Conservation (phyloP, 352 stramenopile genomes). For the Phytophthora citricola region DNA sequence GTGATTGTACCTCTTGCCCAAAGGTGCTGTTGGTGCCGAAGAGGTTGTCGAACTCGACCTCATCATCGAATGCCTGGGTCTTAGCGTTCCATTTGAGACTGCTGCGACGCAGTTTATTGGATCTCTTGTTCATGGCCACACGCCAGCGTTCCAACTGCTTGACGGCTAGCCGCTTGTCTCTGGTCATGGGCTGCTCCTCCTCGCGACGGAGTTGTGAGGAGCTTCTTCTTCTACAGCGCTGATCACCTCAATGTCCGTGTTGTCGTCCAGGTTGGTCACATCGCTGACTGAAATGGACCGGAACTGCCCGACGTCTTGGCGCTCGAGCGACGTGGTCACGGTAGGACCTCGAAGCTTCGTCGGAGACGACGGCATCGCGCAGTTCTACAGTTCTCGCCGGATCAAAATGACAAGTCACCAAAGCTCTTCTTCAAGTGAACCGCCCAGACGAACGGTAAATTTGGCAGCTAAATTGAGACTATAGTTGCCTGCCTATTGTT, state of each 20-base stretch:
- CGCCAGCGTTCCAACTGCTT: conserved; percentile 51
- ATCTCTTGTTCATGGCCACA: conserved; percentile 39
- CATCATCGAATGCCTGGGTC: conserved; percentile 33
- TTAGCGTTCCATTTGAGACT: conserved; percentile 31
- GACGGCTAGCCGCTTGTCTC: conserved; percentile 43
- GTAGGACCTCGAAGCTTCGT: conserved; percentile 34
- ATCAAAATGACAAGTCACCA: background rate
- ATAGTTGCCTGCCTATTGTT: conserved; percentile 19
- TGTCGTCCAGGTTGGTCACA: conserved; percentile 26
- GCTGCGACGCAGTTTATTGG: conserved; percentile 16
- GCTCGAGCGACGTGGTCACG: conserved; percentile 19
- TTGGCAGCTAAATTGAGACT: background rate
- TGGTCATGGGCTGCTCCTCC: conserved; percentile 42
- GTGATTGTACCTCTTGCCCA: conserved; percentile 30
- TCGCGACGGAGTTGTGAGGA: conserved; percentile 17
- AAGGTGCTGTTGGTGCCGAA: conserved; percentile 38
- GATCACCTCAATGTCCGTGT: conserved; percentile 38
- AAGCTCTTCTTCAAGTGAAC: conserved; percentile 7
- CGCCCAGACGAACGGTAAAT: conserved; percentile 14
- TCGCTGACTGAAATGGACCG: conserved; percentile 39
- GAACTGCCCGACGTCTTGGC: conserved; percentile 20
- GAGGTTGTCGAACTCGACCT: conserved; percentile 45
- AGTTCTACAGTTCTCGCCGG: background rate
- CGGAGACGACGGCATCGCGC: conserved; percentile 29
- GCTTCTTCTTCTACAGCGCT: conserved; percentile 22